Base-by-base conservation (phyloP, 2,329 filamentous ascomycete genomes). In the Trichoderma asperellum region DNA sequence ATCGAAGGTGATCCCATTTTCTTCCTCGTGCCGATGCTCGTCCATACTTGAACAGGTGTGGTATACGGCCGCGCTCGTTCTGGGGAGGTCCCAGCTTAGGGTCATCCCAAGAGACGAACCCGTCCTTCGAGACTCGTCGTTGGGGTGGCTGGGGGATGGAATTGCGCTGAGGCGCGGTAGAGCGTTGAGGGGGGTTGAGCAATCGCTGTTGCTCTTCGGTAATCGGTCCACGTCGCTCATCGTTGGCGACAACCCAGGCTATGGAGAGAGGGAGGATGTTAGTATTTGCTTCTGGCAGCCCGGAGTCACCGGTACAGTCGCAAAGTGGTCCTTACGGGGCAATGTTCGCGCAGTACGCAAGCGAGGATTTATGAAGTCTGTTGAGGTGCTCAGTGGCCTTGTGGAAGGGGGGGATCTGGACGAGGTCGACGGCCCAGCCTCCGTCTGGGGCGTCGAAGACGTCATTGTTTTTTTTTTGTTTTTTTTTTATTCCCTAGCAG, bases 1-100 rank as follows among this genome's bases (percentile, higher is more conserved):
- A 85, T 64, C 87, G 85, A 63, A 89, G 76, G 73, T 89, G 86
- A 73, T 89, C 87, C 86, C 87, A 89, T 78, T 84, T 84, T 70
- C 86, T 82, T 3, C 86, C 86, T 58, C 76, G 77, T 72, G 74
- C 77, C 24, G 24, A 29, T 80, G 83, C 76, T 77, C 83, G 83
- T 56, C 85, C 82, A 72, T 85, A 76, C 73, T 78, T 79, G 63
- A 87, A 81, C 27, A 87, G 77, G 64, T 81, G 80, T 63, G 84
- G 83, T 24, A 87, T 77, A 70, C 77, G 81, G 27, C 76, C 75
- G 49, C 76, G 77, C 6, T 76, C 73, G 40, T 77, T 77, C 63
- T 78, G 77, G 2, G 76, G 78, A 8, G 79, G 75, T 5, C 79
- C 79, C 29, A 79, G 72, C 5, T 77, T 73, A 32, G 79, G 79